phyloP scores from a whole-genome alignment of 306 rosid genomes.

The Comarum palustre region DNA sequence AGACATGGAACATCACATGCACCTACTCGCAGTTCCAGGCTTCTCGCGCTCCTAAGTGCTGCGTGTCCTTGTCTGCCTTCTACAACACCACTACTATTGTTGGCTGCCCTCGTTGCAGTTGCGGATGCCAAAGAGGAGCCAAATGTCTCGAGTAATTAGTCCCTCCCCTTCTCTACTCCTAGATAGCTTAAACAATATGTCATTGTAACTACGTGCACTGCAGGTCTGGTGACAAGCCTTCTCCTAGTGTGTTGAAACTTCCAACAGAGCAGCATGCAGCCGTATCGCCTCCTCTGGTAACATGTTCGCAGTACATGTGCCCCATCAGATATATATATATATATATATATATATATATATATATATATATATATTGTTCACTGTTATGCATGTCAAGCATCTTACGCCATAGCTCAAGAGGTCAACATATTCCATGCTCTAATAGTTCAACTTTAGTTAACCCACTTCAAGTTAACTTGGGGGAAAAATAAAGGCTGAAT shows the following conservation, averaged over 20 bases:
- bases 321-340: too few relatives aligned
- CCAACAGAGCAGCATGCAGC: conserved; percentile 15
- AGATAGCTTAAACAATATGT: neutral
- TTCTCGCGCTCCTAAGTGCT: conserved; percentile 61
- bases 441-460: too few relatives aligned
- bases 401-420: too few relatives aligned
- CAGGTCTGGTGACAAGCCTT: conserved; percentile 43
- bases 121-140: conserved; percentile 64
- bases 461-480: neutral
- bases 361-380: too few relatives aligned
- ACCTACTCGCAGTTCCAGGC: conserved; percentile 61
- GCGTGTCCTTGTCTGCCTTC: conserved; percentile 78
- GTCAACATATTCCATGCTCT: too few relatives aligned
- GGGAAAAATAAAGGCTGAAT: neutral
- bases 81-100: conserved; percentile 54
- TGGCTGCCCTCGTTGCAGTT: conserved; percentile 75
- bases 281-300: conserved; percentile 29
- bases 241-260: conserved; percentile 36
- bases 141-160: conserved; percentile 47
- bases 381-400: too few relatives aligned
- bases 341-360: too few relatives aligned
- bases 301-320: conserved; percentile 76
- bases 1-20: conserved; percentile 77
- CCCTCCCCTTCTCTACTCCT: neutral
- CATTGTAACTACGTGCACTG: neutral